Evolutionary conservation across 2,329 filamentous ascomycete genomes (phyloP).

Genomic region (Epichloe coenophiala): DNA sequence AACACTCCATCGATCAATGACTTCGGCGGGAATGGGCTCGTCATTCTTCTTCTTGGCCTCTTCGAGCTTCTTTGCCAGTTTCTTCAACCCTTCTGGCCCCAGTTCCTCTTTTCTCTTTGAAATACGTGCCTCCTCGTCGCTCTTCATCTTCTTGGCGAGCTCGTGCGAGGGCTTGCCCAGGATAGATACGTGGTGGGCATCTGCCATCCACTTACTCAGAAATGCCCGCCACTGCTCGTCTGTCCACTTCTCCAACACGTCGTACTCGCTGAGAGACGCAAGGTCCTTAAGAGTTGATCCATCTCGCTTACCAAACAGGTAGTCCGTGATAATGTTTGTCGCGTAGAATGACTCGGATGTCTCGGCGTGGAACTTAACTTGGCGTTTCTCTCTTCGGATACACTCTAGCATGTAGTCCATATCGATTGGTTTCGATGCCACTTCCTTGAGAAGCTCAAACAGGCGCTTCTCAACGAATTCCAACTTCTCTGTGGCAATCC

Average conservation of each 20-base stretch:
- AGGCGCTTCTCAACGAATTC: conserved; percentile 73
- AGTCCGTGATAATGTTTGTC: conserved; percentile 78
- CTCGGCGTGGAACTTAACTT: conserved; percentile 74
- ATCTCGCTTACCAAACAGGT: conserved; percentile 76
- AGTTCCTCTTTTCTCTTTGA: conserved; percentile 66
- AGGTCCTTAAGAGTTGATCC: conserved; percentile 60
- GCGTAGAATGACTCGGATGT: conserved; percentile 70
- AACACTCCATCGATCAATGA: conserved; percentile 73
- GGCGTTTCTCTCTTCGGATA: conserved; percentile 65
- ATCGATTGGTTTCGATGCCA: conserved; percentile 67
- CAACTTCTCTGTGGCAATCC: conserved; percentile 78
- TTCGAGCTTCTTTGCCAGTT: conserved; percentile 63
- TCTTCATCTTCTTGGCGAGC: conserved; percentile 68
- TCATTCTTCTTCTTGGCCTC: conserved; percentile 82
- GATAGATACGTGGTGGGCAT: conserved; percentile 77
- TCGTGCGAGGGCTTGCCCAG: conserved; percentile 75
- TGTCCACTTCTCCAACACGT: conserved; percentile 63
- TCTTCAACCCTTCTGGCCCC: conserved; percentile 67
- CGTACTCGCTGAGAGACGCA: conserved; percentile 43
- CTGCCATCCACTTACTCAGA: conserved; percentile 68
- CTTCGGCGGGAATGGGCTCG: conserved; percentile 63
- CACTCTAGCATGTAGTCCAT: conserved; percentile 86
- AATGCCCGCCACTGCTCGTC: conserved; percentile 76
- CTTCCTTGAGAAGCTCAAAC: conserved; percentile 69
- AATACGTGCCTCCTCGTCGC: conserved; percentile 65